These are phyloP conservation scores for Picea glauca DNA, from an alignment of 75 land plant species.

Conservation along the genomic window DNA sequence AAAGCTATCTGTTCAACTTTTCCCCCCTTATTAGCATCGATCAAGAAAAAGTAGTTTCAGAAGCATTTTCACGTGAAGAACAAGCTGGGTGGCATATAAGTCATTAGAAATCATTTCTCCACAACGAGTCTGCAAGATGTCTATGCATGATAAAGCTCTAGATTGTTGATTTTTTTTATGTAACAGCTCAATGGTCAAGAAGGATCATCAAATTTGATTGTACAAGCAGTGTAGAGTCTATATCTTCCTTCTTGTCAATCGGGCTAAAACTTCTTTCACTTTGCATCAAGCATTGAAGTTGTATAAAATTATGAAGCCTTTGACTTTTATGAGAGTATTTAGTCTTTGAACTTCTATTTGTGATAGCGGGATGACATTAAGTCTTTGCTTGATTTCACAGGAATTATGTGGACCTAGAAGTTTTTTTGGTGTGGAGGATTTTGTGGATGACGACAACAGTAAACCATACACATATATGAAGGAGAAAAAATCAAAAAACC, in stretches of 20 bases:
- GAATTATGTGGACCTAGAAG: conserved; percentile 44
- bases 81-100: neutral
- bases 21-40: neutral
- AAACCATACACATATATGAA: conserved; percentile 61
- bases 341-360: neutral
- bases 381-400: conserved; percentile 13
- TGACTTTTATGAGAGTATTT: neutral
- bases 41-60: neutral
- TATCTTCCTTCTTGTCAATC: no score
- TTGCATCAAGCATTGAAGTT: neutral
- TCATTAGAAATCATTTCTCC: neutral
- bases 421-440: conserved; percentile 73
- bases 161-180: neutral
- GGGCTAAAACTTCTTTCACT: neutral
- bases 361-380: no score
- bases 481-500: conserved; percentile 59
- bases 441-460: conserved; percentile 49
- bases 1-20: neutral
- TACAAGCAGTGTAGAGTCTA: no score
- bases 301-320: neutral
- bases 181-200: neutral
- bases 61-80: neutral
- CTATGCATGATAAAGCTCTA: neutral
- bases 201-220: neutral
- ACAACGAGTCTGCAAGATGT: neutral